phyloP scores from a whole-genome alignment of 352 stramenopile species.

The Phytophthora agathidicida region DNA sequence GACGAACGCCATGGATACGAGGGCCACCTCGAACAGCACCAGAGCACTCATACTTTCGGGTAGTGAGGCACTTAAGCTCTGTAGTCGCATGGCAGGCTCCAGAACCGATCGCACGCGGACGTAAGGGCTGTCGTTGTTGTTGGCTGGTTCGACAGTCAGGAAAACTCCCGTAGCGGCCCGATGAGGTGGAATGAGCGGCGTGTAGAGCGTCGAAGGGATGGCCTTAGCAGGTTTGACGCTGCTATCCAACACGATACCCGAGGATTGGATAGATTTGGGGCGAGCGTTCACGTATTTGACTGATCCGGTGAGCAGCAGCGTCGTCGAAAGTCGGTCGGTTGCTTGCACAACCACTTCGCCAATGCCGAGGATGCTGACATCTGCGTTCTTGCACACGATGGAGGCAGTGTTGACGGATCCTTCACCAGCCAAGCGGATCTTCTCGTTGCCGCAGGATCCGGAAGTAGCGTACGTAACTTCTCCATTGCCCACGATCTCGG shows the following conservation, averaged over 20 bases:
- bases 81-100: conserved; percentile 9
- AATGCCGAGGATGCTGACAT: conserved; percentile 47
- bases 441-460: conserved; percentile 37
- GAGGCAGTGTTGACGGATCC: conserved; percentile 46
- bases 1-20: conserved; percentile 20
- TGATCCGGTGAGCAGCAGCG: conserved; percentile 35
- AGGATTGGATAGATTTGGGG: conserved; percentile 39
- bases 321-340: conserved; percentile 37
- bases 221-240: conserved; percentile 21
- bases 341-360: conserved; percentile 51
- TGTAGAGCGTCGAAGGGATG: conserved; percentile 3
- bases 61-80: conserved; percentile 21
- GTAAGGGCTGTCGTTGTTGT: conserved; percentile 24
- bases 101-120: conserved; percentile 19
- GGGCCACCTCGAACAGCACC: conserved; percentile 27
- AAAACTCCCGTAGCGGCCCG: conserved; percentile 20
- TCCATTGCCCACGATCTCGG: conserved; percentile 38
- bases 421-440: conserved; percentile 37
- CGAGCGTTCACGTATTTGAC: conserved; percentile 41
- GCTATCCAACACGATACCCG: conserved; percentile 24
- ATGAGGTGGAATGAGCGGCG: conserved; percentile 3
- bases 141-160: conserved; percentile 24
- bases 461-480: conserved; percentile 42
- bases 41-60: conserved; percentile 33
- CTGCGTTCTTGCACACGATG: conserved; percentile 44